Percentiles rank a stretch among this genome's conserved stretches.
phyloP scores from a whole-genome alignment of 352 stramenopile species.

The Pythium phragmitis region DNA sequence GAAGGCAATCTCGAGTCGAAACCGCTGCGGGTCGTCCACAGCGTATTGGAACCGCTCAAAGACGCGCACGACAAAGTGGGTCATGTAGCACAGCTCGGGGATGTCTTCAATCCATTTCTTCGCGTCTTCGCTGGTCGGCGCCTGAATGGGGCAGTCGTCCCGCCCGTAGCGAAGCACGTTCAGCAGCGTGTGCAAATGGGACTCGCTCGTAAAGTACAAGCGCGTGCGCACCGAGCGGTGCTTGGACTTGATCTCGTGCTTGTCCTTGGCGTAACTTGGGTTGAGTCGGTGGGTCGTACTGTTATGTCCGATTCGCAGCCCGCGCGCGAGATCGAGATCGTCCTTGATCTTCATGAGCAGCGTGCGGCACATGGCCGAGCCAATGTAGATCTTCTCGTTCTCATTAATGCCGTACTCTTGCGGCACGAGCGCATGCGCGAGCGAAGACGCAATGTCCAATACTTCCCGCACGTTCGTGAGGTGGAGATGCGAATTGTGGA shows the following conservation, averaged over 20 bases:
- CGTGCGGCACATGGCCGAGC: conserved; percentile 84
- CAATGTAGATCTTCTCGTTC: conserved; percentile 87
- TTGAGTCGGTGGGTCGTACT: conserved; percentile 77
- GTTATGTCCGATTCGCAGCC: conserved; percentile 42
- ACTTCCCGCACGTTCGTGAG: conserved; percentile 93
- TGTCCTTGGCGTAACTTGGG: conserved; percentile 80
- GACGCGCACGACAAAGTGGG: conserved; percentile 98
- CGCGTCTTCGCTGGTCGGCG: conserved; percentile 65
- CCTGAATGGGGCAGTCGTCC: conserved; percentile 52
- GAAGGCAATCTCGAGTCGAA: conserved; percentile 85
- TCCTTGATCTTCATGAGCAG: conserved; percentile 88
- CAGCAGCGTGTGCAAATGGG: conserved; percentile 97
- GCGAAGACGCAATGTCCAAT: conserved; percentile 92
- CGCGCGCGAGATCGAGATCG: conserved; percentile 80
- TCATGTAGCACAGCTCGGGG: conserved; percentile 98
- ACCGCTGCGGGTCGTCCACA: conserved; percentile 66
- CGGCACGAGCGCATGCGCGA: conserved; percentile 88
- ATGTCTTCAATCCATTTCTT: conserved; percentile 89
- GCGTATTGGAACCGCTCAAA: conserved; percentile 93
- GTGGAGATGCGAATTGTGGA: conserved; percentile 97
- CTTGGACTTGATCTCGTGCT: conserved; percentile 87
- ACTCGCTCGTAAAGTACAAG: conserved; percentile 99
- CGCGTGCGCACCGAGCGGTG: conserved; percentile 96
- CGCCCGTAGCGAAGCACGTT: conserved; percentile 95
- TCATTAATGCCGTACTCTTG: conserved; percentile 90